phyloP scores from a whole-genome alignment of 176 grass and related monocot genomes.

The Panicum miliaceum region DNA sequence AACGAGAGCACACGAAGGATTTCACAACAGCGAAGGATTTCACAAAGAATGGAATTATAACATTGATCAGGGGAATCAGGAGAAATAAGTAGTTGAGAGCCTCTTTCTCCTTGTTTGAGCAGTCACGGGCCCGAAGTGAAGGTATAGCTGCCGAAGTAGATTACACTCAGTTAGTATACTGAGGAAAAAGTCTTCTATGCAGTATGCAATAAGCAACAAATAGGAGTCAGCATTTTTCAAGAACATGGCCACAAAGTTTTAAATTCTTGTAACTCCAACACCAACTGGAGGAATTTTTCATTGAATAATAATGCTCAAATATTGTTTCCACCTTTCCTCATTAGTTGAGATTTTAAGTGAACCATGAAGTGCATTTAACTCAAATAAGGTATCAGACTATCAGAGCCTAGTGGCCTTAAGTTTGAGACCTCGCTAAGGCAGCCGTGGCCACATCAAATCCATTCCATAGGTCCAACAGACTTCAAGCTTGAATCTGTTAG shows the following conservation, averaged over 20 bases:
- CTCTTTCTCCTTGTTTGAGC: slow-evolving; percentile 98
- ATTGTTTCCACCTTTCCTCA: not conserved
- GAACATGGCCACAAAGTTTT: not conserved
- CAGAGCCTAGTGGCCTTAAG: not conserved
- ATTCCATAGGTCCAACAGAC: not conserved
- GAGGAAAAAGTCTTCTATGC: no score
- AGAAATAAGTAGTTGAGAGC: slow-evolving; percentile 98
- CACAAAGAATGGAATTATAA: slow-evolving; percentile 83
- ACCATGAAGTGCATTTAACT: not conserved
- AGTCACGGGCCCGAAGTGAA: slow-evolving; percentile 91
- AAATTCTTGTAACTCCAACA: not conserved
- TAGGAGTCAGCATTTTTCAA: not conserved
- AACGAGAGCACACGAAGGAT: no score
- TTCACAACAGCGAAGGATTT: slow-evolving; percentile 92
- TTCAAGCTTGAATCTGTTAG: not conserved
- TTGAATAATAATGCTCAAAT: not conserved
- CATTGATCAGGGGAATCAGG: slow-evolving; percentile 79
- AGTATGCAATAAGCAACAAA: no score
- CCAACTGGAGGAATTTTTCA: not conserved
- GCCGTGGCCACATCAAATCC: not conserved
- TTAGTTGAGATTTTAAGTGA: not conserved
- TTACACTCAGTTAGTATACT: not conserved
- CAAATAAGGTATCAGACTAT: not conserved
- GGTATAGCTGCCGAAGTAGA: slow-evolving; percentile 74
- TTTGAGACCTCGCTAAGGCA: not conserved